Base-by-base conservation (phyloP, 2,329 filamentous ascomycete species). In the Leptographium lundbergii region DNA sequence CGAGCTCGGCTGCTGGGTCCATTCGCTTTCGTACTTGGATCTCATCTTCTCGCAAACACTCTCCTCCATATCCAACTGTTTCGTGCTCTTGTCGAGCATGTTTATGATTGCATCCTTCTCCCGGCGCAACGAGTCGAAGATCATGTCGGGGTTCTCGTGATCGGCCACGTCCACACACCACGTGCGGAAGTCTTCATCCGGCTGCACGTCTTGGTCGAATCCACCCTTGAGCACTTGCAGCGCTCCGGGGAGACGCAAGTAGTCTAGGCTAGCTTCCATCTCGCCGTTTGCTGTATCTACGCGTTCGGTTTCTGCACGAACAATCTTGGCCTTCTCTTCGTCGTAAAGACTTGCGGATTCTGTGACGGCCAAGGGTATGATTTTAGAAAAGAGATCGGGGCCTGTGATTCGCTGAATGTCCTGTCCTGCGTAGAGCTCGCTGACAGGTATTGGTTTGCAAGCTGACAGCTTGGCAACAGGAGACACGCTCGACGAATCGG, bases 11-110 rank as follows among this genome's bases (percentile, higher is more conserved):
- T 99, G 94, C 67, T 99, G 94, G 22, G 90, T 96, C 94, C 94
- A 99, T 58, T 97, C 92, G 32, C 80, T 81, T 59, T 92, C 91
- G 69, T 97, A 97, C 70, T 99, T 99, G 14, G 91, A 95, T 54
- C 94, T 84, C 94, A 99, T 99, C 77, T 97, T 99, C 71, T 99
- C 94, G 70, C 94, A 99, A 0, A 97, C 89, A 59, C 89, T 95
- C 73, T 97, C 95, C 71, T 99, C 94, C 84, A 94, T 91, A 65
- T 99, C 94, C 50, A 99, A 75, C 67, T 95, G 88, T 70, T 95
- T 95, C 59, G 86, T 85, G 66, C 89, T 89, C 60, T 82, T 82
- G 59, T 96, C 91, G 59, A 99, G 72, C 3, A 84, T 81, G 3
- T 78, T 77, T 29, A 89, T 71, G 14, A 96, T 88, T 1, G 82